phyloP scores from a whole-genome alignment of 257 asterid genomes.

The Jaltomata sinuosa region DNA sequence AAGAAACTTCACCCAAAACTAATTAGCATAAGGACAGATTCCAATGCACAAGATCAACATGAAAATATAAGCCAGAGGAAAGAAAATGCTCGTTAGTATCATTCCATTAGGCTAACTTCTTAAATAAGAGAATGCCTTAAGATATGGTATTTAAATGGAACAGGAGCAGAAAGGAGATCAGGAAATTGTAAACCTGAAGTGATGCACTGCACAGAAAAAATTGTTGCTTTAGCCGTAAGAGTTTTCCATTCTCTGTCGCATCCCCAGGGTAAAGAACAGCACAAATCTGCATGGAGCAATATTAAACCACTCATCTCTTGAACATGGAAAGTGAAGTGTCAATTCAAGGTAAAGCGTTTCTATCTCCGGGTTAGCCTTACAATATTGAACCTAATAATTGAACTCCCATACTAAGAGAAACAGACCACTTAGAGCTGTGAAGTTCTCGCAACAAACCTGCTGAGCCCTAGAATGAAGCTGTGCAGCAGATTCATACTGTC shows the following conservation, averaged over 20 bases:
- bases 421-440: neutral
- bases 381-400: slow-evolving; percentile 2
- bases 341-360: neutral
- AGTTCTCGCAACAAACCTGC: slow-evolving; percentile 45
- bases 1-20: neutral
- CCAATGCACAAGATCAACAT: neutral
- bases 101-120: neutral
- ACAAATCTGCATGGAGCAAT: slow-evolving; percentile 56
- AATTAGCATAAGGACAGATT: neutral
- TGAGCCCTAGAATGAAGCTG: slow-evolving; percentile 92
- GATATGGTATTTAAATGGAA: slow-evolving; percentile 1
- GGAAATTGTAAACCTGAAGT: slow-evolving; percentile 63
- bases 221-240: slow-evolving; percentile 90
- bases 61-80: neutral
- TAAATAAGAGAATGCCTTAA: neutral
- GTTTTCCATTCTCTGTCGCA: slow-evolving; percentile 91
- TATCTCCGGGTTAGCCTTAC: neutral
- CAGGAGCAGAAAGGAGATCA: neutral
- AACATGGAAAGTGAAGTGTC: slow-evolving; percentile 4
- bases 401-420: slow-evolving; percentile 1
- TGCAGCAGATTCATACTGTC: slow-evolving; percentile 94
- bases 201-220: slow-evolving; percentile 98
- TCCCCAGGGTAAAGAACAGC: slow-evolving; percentile 99
- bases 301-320: slow-evolving; percentile 3
- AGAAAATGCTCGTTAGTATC: neutral